Evolutionary conservation across 192 early-diverging fungal species (phyloP).

Genomic region (Diversispora eburnea): DNA sequence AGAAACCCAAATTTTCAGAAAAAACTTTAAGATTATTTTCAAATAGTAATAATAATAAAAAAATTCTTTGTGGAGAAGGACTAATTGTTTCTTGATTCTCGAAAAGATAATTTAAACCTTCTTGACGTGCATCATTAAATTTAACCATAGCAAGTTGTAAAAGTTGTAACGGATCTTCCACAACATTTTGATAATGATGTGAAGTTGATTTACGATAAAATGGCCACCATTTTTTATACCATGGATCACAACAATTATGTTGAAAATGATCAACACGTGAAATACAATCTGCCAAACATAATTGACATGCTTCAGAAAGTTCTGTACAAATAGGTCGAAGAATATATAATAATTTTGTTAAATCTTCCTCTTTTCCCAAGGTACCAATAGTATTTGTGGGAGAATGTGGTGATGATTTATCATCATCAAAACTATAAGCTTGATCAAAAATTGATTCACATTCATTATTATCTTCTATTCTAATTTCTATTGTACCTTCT

Average conservation of each 20-base stretch:
- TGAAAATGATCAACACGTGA: slow-evolving; percentile 5
- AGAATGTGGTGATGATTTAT: background rate
- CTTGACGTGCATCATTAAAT: background rate
- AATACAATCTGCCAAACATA: slow-evolving; percentile 18
- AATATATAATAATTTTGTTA: slow-evolving; percentile 6
- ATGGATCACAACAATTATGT: slow-evolving; percentile 12
- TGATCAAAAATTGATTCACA: background rate
- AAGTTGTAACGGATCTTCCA: slow-evolving; percentile 1
- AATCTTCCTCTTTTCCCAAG: background rate
- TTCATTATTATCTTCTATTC: background rate
- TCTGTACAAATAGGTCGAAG: slow-evolving; percentile 19
- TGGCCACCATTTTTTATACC: slow-evolving; percentile 8
- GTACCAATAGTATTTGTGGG: background rate
- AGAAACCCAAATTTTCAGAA: background rate
- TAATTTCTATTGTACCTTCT: slow-evolving; percentile 4
- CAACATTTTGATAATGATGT: slow-evolving; percentile 2
- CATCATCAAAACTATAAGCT: background rate
- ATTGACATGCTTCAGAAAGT: slow-evolving; percentile 14
- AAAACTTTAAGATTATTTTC: slow-evolving; percentile 12
- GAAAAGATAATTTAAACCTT: slow-evolving; percentile 1
- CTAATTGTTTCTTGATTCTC: background rate
- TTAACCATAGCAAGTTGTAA: slow-evolving; percentile 1
- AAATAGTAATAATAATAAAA: slow-evolving; percentile 6
- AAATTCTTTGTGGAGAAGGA: slow-evolving; percentile 14
- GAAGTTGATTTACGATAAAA: background rate